These are phyloP conservation scores for Leptoxyphium fumago DNA, from an alignment of 2,329 filamentous ascomycete species.

Conservation along the genomic window DNA sequence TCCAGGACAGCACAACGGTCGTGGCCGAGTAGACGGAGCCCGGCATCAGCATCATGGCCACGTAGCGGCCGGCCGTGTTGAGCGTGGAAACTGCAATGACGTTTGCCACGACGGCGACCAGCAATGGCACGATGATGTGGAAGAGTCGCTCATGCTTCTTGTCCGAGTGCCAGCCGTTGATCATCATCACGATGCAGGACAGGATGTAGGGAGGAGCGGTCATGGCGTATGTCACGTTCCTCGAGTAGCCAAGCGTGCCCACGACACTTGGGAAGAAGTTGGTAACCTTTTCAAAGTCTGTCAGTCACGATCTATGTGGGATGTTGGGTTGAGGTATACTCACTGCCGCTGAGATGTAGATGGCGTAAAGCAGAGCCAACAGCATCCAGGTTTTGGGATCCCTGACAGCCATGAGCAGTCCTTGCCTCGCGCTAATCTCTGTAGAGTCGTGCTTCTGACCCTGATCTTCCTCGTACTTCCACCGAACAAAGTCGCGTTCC, in stretches of 20 bases:
- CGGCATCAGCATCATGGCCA: constrained; percentile 43
- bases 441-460: constrained; percentile 8
- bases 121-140: constrained; percentile 41
- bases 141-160: constrained; percentile 32
- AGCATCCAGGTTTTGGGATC: constrained; percentile 12
- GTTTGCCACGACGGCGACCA: constrained; percentile 41
- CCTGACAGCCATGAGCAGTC: constrained; percentile 11
- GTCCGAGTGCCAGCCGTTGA: constrained; percentile 9
- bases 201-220: constrained; percentile 9
- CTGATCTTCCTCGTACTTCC: constrained; percentile 10
- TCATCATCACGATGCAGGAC: constrained; percentile 10
- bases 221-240: constrained; percentile 6
- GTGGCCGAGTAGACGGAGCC: constrained; percentile 42
- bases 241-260: constrained; percentile 22
- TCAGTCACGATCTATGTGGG: constrained; percentile 2
- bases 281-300: constrained; percentile 3
- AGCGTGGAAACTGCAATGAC: constrained; percentile 45
- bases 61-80: constrained; percentile 42
- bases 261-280: constrained; percentile 25
- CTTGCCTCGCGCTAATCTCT: constrained; percentile 9
- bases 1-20: constrained; percentile 46
- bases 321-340: background rate
- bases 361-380: constrained; percentile 8
- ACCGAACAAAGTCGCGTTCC: constrained; percentile 9
- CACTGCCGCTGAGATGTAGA: constrained; percentile 1